Evolutionary conservation across 2,329 filamentous ascomycete species (phyloP).

Genomic region (Eurotiales sp.): DNA sequence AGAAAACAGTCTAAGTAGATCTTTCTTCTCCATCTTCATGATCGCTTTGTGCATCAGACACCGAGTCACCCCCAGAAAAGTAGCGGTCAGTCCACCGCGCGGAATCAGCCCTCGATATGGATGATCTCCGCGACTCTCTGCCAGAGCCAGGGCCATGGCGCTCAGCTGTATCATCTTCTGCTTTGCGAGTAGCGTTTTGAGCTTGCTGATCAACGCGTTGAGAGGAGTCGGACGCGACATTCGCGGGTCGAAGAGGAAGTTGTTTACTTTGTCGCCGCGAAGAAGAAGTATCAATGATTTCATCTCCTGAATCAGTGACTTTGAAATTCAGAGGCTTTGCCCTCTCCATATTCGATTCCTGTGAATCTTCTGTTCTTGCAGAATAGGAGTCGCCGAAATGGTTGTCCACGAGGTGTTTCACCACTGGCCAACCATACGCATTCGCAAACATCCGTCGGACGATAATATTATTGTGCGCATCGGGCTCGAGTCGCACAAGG

Average conservation of each 20-base stretch:
- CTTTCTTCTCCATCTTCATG: conserved; percentile 4
- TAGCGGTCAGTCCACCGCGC: conserved; percentile 65
- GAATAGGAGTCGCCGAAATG: conserved; percentile 78
- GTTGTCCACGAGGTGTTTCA: conserved; percentile 90
- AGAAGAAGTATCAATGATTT: conserved; percentile 47
- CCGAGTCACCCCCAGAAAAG: conserved; percentile 51
- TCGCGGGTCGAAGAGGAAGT: conserved; percentile 1
- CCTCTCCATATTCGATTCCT: conserved; percentile 64
- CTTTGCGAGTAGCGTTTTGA: no score
- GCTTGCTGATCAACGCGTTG: conserved; percentile 22
- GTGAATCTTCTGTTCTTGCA: conserved; percentile 63
- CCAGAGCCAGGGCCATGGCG: conserved; percentile 5
- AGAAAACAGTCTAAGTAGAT: no score
- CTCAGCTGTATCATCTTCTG: conserved; percentile 7
- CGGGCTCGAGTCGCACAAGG: conserved; percentile 87
- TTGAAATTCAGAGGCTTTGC: conserved; percentile 58
- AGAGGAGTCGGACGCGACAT: conserved; percentile 23
- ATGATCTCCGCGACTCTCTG: conserved; percentile 1
- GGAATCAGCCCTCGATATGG: conserved; percentile 46
- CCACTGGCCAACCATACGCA: conserved; percentile 93
- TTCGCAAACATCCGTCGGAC: conserved; percentile 96
- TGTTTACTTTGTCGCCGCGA: background rate
- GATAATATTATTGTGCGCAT: conserved; percentile 98
- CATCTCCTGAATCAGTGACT: conserved; percentile 61
- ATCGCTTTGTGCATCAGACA: conserved; percentile 29